These are phyloP conservation scores for Rhizopogon roseolus DNA, from an alignment of 768 basidiomycete species.

Conservation along the genomic window DNA sequence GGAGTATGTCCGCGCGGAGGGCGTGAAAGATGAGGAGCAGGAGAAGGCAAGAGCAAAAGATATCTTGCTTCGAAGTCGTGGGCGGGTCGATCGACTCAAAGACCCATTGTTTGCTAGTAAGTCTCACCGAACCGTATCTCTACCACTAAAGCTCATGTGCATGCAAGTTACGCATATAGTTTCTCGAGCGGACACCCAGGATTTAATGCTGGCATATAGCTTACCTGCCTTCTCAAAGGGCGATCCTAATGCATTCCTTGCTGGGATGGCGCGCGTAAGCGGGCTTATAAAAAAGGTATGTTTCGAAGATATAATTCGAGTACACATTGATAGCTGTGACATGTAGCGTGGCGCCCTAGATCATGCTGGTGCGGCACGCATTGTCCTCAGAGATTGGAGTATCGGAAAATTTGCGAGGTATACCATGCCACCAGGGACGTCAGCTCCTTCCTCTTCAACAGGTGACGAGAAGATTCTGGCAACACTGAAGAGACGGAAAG, in stretches of 20 bases:
- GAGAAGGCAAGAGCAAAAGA: constrained; percentile 47
- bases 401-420: constrained; percentile 70
- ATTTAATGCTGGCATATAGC: constrained; percentile 86
- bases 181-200: constrained; percentile 63
- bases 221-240: constrained; percentile 73
- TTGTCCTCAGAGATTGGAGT: constrained; percentile 84
- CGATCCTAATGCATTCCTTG: constrained; percentile 68
- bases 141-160: constrained; percentile 10
- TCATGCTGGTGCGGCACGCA: constrained; percentile 66
- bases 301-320: constrained; percentile 2
- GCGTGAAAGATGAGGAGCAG: constrained; percentile 25
- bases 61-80: constrained; percentile 72
- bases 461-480: constrained; percentile 47
- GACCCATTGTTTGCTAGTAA: constrained; percentile 68
- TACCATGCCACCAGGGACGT: constrained; percentile 44
- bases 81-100: constrained; percentile 81
- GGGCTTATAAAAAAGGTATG: constrained; percentile 75
- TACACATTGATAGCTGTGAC: constrained; percentile 7
- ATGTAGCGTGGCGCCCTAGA: constrained; percentile 68
- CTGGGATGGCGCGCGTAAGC: constrained; percentile 68
- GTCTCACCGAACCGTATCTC: constrained; percentile 21
- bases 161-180: constrained; percentile 63
- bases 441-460: constrained; percentile 5
- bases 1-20: constrained; percentile 37
- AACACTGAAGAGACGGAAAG: constrained; percentile 51